phyloP scores from a whole-genome alignment of 768 basidiomycete genomes.

The Macrolepiota albuminosa region DNA sequence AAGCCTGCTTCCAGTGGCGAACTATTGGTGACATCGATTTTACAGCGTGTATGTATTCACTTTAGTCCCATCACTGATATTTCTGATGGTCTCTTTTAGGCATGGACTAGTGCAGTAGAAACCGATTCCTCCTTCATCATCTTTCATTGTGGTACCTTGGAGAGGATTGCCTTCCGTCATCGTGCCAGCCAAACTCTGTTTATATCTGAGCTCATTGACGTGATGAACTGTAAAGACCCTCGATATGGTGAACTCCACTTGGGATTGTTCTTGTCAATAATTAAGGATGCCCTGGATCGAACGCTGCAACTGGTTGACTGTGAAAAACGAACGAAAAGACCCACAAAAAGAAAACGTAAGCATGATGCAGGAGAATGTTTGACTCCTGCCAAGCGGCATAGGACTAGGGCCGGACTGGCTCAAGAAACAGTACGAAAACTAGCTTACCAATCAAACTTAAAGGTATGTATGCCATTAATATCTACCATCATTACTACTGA shows the following conservation, averaged over 20 bases:
- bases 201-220: neutral
- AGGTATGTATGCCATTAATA: neutral
- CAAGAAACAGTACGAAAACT: neutral
- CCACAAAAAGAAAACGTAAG: neutral
- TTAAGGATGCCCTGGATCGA: neutral
- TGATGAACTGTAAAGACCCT: neutral
- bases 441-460: neutral
- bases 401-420: neutral
- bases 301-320: neutral
- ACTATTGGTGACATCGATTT: neutral
- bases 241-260: neutral
- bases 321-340: neutral
- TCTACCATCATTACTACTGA: neutral
- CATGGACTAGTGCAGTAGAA: slow-evolving; percentile 6
- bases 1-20: neutral
- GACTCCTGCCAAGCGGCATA: neutral
- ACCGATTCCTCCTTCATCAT: slow-evolving; percentile 4
- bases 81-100: neutral
- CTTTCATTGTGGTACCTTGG: neutral
- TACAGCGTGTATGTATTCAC: slow-evolving; percentile 1
- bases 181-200: neutral
- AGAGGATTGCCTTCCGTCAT: slow-evolving; percentile 5
- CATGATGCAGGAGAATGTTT: neutral
- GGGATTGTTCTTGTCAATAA: neutral
- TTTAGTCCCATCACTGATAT: neutral